Evolutionary conservation across 2,329 filamentous ascomycete genomes (phyloP), one percentile per base, ranked within the genome.

Genomic region (Colletotrichum higginsianum): DNA sequence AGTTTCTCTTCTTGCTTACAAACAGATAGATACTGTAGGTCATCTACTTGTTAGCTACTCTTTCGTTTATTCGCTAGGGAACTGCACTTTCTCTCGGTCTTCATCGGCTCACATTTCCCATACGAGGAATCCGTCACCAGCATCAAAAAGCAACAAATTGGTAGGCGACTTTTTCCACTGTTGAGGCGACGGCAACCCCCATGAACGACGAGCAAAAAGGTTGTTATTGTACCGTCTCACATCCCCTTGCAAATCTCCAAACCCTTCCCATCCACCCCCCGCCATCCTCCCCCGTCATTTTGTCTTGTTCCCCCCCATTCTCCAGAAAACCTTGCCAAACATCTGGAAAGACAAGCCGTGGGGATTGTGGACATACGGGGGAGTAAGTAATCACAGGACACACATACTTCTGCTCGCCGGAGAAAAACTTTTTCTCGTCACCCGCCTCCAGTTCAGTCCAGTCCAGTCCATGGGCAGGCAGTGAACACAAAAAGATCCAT

Each of bases 241-340:
- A 30, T 21, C 23, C 26, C 42, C 26, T 23, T 30, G 26, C 26
- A 5, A 30, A 30, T 30, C 16, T 35, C 15, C 42, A 60, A 13
- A 47, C 30, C 38, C 58, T 42, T 30, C 26, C 26, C 26, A 30
- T 6, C 26, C 26, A 7, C 26, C 26, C 26, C 26, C 65, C 65
- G 16, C 65, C 56, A 38, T 38, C 53, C 18, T 69, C 66, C 60
- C 66, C 66, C 26, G 6, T 30, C 6, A 5, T 30, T 30, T 30
- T 30, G 60, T 65, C 46, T 52, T 58, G 53, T 67, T 38, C 53
- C 53, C 66, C 53, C 66, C 49, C 26, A 35, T 67, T 68, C 66
- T 64, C 66, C 66, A 60, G 66, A 69, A 69, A 69, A 69, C 66
- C 66, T 69, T 66, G 66, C 30, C 61, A 46, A 44, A 40, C 30